Conservation (phyloP, 2,329 filamentous ascomycete genomes). For the Fonsecaea pugnacius region DNA sequence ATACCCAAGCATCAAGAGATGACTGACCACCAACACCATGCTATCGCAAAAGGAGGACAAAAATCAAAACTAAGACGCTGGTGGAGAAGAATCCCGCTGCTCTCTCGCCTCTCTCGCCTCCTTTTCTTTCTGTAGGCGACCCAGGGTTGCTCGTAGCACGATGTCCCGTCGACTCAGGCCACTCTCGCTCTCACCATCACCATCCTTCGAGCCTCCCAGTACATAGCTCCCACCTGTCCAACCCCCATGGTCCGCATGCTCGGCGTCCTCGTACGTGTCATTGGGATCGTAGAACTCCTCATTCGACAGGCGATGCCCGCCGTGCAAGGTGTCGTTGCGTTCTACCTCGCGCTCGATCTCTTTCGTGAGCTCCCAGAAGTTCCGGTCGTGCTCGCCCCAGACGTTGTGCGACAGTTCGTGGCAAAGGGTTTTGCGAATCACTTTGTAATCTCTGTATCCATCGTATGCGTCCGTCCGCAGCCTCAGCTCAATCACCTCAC, state of each 20-base stretch:
- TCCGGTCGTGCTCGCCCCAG: constrained; percentile 76
- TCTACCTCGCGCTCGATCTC: constrained; percentile 84
- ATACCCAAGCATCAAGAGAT: not conserved
- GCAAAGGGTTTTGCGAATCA: constrained; percentile 87
- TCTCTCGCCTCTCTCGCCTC: constrained; percentile 13
- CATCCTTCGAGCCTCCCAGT: constrained; percentile 60
- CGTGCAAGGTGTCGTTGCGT: constrained; percentile 74
- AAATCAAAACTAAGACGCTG: constrained; percentile 4
- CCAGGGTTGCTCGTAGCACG: constrained; percentile 68
- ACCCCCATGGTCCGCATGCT: constrained; percentile 70
- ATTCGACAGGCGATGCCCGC: constrained; percentile 66
- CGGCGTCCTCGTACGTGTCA: constrained; percentile 54
- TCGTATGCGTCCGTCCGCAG: constrained; percentile 92
- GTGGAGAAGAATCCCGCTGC: constrained; percentile 20
- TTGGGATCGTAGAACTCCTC: constrained; percentile 65
- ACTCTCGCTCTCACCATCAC: constrained; percentile 42
- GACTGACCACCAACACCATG: constrained; percentile 14
- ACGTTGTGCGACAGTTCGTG: constrained; percentile 96
- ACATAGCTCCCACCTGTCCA: constrained; percentile 82
- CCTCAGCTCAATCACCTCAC: constrained; percentile 87
- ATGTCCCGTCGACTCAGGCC: constrained; percentile 73
- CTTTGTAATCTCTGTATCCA: constrained; percentile 90
- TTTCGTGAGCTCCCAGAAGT: constrained; percentile 88
- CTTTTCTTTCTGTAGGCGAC: constrained; percentile 25
- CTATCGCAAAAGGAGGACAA: constrained; percentile 3